Base-by-base conservation (phyloP, 768 basidiomycete genomes). In the Solioccasus polychromus region DNA sequence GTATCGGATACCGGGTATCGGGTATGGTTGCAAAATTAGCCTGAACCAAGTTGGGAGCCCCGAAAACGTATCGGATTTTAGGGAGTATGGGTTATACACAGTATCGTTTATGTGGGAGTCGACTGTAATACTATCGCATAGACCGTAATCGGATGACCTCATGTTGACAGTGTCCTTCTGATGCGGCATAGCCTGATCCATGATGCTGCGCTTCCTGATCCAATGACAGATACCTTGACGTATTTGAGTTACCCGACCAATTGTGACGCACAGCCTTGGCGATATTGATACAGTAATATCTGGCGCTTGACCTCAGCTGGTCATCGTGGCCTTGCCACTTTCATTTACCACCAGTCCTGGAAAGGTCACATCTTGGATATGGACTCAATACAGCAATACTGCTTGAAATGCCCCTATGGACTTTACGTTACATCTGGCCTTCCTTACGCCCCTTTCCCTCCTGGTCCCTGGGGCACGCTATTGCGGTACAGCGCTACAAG, bases 361-460 rank as follows among this genome's bases (percentile, higher is more conserved):
- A 80, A 77, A 54, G 65, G 60, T 8, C 44, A 79, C 26, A 76
- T 59, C 53, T 79, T 22, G 55, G 63, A 6, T 77, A 75, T 53
- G 68, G 72, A 38, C 36, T 75, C 17, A 25, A 74, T 14, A 53
- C 70, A 5, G 42, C 71, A 28, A 65, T 77, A 31, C 28, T 82
- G 26, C 71, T n/a, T n/a, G n/a, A 72, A 23, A 36, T 78, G 37
- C 79, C 80, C 3, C 51, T 72, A 35, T 80, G 80, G 78, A 50
- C 64, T 17, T 42, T 80, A 7, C 46, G 69, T 15, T 66, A 70
- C 23, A 50, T 70, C 37, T 43, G 38, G 18, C 53, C 56, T 17
- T 48, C 31, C 68, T 69, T 28, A 60, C 73, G 79, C 18, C 76
- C 75, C 15, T 66, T 70, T 48, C 60, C 61, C 24, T 68, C 75